Base-by-base conservation (phyloP, 208 protist species). In the Trypanosoma scelopori region DNA sequence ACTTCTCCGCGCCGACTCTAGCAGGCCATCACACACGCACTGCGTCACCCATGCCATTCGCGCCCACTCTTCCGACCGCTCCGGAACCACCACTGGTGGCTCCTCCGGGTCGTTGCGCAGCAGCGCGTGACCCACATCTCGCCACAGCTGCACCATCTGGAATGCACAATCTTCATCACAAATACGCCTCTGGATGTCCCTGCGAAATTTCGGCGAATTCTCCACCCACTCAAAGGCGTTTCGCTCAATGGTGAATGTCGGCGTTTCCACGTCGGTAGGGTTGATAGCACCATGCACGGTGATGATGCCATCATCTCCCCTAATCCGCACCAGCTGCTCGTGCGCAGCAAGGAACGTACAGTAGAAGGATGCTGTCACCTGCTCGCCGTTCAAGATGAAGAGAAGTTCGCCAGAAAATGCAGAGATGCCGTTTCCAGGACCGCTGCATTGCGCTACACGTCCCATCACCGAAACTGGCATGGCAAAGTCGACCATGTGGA, bases 81-180 rank as follows among this genome's bases (percentile, higher is more conserved):
- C 82, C 35, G 77, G 67, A 18, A 85, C 50, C 22, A 81, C 76
- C 27, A 80, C 68, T 16, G 78, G 20, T 6, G 80, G 80, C 69
- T 82, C 78, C 28, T 50, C 61, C 16, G 65, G 69, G 28, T 79
- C 74, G 3, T 79, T 69, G 15, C 75, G 71, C 68, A 84, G 61
- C 20, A 91, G 46, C 42, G 74, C 76, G n/a, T 67, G 55, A 25
- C 52, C 82, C 13, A 92, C 79, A 61, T 92, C 68, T 47, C 76
- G 74, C 85, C 85, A 92, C 18, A 92, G 74, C 50, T 92, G 85
- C 51, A 71, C 75, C 45, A 67, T 76, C 60, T 92, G 86, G 35
- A 74, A 79, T 1, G 30, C 46, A 47, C 35, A 55, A 50, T 79
- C 65, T 57, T 58, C 70, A 28, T 81, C 83, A 30, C 39, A 66